Conservation (phyloP, 805 yeast genomes). For the Komagataella pastoris region DNA sequence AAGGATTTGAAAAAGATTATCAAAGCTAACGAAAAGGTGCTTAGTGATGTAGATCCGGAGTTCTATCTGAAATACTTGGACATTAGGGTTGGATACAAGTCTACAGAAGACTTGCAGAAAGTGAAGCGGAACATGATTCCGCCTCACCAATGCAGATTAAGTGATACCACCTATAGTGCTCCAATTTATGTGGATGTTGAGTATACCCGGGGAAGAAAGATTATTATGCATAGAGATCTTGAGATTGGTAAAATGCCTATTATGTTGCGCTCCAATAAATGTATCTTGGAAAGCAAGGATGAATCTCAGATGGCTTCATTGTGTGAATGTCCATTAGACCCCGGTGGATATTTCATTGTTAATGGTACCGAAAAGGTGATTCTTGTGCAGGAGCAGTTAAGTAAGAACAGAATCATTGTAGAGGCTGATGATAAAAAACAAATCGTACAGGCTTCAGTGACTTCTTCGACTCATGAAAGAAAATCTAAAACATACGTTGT, state of each 20-base stretch:
- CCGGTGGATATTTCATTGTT: slow-evolving; percentile 96
- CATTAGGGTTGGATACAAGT: slow-evolving; percentile 77
- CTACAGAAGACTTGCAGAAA: slow-evolving; percentile 41
- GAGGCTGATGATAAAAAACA: slow-evolving; percentile 94
- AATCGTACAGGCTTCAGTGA: slow-evolving; percentile 93
- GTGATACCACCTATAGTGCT: slow-evolving; percentile 91
- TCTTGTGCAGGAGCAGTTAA: slow-evolving; percentile 89
- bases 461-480: slow-evolving; percentile 96
- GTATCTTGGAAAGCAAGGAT: slow-evolving; percentile 67
- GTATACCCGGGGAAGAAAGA: slow-evolving; percentile 88
- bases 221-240: slow-evolving; percentile 77
- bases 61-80: slow-evolving; percentile 88
- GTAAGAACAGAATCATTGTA: slow-evolving; percentile 94
- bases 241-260: slow-evolving; percentile 99
- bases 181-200: slow-evolving; percentile 96
- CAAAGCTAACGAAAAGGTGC: slow-evolving; percentile 75
- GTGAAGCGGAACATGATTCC: slow-evolving; percentile 23
- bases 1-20: slow-evolving; percentile 87
- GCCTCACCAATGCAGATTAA: slow-evolving; percentile 90
- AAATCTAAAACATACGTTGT: slow-evolving; percentile 95
- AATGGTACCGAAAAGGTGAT: slow-evolving; percentile 98
- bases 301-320: slow-evolving; percentile 78
- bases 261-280: slow-evolving; percentile 88
- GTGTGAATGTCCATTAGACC: slow-evolving; percentile 94
- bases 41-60: slow-evolving; percentile 95